Evolutionary conservation across 106 monocot species (phyloP).

Genomic region (Dendrobium catenatum): DNA sequence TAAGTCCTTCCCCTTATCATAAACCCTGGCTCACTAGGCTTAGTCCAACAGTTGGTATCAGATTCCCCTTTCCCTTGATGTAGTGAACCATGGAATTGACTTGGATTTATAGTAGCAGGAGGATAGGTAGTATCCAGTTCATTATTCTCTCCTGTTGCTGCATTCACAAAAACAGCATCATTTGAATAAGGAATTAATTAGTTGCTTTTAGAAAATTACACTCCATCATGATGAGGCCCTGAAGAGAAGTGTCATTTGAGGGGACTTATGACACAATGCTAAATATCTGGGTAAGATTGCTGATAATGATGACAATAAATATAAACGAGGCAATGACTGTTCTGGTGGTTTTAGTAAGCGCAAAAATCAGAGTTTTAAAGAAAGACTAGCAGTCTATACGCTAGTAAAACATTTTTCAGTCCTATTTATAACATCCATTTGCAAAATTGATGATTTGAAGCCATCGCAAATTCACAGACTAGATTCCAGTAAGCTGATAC

Average conservation of each 20-base stretch:
- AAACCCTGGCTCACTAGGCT: conserved; percentile 63
- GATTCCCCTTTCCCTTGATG: conserved; percentile 52
- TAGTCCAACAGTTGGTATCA: conserved; percentile 77
- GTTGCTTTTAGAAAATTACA: conserved; percentile 1
- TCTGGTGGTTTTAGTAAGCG: not conserved
- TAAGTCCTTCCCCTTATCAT: conserved; percentile 94
- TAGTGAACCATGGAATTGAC: conserved; percentile 62
- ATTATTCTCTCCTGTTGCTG: conserved; percentile 30
- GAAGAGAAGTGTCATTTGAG: not conserved
- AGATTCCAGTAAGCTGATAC: not conserved
- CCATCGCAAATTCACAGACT: not conserved
- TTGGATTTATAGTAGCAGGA: conserved; percentile 49
- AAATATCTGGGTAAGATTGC: not conserved
- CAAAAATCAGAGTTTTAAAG: not conserved
- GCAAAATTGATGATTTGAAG: not conserved
- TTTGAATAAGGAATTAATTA: not conserved
- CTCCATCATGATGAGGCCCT: not conserved
- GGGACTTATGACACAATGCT: not conserved
- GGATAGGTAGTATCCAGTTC: conserved; percentile 38
- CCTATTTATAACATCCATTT: not conserved
- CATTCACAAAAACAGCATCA: conserved; percentile 14
- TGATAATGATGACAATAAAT: not conserved
- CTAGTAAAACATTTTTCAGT: not conserved
- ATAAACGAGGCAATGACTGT: not conserved
- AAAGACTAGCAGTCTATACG: not conserved